phyloP scores from a whole-genome alignment of 352 stramenopile genomes.

The Phytophthora tubulina region DNA sequence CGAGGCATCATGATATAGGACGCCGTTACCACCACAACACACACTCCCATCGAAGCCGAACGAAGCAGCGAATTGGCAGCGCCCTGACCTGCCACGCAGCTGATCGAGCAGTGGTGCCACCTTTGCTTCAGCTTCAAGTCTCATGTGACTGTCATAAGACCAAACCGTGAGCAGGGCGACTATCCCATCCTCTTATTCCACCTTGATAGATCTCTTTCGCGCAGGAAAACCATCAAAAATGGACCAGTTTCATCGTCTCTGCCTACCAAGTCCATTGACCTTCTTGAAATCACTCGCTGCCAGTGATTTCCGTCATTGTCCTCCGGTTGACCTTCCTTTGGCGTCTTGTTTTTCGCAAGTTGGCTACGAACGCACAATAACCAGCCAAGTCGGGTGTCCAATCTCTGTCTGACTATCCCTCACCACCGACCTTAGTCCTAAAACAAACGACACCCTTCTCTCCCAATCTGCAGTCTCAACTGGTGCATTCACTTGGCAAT shows the following conservation, averaged over 20 bases:
- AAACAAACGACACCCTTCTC: neutral
- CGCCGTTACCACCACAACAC: no score
- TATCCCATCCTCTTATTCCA: neutral
- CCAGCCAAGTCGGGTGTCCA: neutral
- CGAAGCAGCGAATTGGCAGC: no score
- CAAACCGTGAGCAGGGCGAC: neutral
- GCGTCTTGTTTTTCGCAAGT: neutral
- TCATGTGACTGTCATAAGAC: no score
- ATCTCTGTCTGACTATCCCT: neutral
- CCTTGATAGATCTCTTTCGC: neutral
- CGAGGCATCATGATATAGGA: no score
- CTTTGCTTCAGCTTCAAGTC: no score
- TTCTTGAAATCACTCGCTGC: no score
- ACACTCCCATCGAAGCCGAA: no score
- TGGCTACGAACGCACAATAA: neutral
- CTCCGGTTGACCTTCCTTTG: neutral
- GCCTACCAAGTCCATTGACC: no score
- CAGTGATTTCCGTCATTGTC: no score
- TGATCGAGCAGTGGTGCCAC: no score
- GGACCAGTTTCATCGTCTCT: neutral
- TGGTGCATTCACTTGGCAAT: neutral
- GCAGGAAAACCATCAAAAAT: neutral
- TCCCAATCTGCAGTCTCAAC: neutral
- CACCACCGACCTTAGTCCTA: no score
- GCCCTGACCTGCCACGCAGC: no score